phyloP scores from a whole-genome alignment of 768 basidiomycete genomes.

The Dioszegia hungarica region DNA sequence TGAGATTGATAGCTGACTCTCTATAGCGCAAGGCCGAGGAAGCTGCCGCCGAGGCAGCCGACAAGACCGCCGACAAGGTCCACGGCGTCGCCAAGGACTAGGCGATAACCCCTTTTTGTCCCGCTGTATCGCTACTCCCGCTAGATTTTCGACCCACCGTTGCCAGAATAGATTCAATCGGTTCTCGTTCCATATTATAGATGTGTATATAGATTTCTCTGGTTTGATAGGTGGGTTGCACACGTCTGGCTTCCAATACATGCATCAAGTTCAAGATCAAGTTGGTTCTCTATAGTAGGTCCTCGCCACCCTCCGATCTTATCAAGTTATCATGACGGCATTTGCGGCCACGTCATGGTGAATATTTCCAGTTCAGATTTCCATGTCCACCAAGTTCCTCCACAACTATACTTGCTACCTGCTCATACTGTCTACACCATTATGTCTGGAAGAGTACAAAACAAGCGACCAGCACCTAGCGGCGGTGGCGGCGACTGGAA shows the following conservation, averaged over 20 bases:
- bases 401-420: neutral
- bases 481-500: constrained; percentile 1
- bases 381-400: neutral
- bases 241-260: neutral
- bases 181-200: neutral
- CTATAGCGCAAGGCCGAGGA: constrained; percentile 32
- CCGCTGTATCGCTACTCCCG: neutral
- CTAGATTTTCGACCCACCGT: neutral
- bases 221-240: neutral
- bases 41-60: constrained; percentile 8
- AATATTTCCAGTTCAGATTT: neutral
- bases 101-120: too few species aligned
- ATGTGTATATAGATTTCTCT: constrained; percentile 3
- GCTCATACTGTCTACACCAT: neutral
- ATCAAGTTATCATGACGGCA: too few species aligned
- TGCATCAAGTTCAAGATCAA: neutral
- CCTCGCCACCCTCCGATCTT: too few species aligned
- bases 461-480: neutral
- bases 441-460: neutral
- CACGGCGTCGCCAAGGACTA: constrained; percentile 13
- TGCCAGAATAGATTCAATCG: neutral
- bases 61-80: constrained; percentile 22
- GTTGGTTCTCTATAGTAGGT: neutral
- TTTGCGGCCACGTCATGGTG: neutral
- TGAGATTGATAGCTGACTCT: too few species aligned